Evolutionary conservation across 1,284 basidiomycete genomes (phyloP), one percentile per base, ranked within the genome.

Genomic region (Veloporphyrellus conicus): DNA sequence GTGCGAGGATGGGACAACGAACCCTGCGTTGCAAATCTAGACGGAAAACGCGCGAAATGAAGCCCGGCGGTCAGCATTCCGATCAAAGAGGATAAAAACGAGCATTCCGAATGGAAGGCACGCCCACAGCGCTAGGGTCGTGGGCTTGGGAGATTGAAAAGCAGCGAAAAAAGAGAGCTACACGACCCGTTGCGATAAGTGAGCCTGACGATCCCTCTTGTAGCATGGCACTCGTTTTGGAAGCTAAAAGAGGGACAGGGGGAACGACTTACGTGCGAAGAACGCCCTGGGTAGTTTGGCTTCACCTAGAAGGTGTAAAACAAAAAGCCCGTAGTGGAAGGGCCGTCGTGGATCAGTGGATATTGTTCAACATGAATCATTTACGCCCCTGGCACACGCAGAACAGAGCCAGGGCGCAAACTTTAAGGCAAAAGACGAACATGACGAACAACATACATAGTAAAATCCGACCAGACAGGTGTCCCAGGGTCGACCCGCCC

Each of bases 251-350:
- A 8, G 8, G 34, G 20, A 41, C 38, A 19, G 10, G 27, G 31
- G 20, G 5, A n/a, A 19, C 11, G 10, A 75, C 87, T 72, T 60
- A 92, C 89, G 75, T 94, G 93, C 32, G 90, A 92, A 4, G 89
- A 90, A 50, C 93, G 78, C n/a, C 93, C 92, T 3, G 90, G 90
- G 69, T 94, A 93, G 66, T 93, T 93, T 31, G 90, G 90, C 69
- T 93, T 94, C 51, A 93, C 78, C 78, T 84, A 54, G 49, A 37
- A 10, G 25, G 15, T 11, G 10, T 8, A 25, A 41, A 32, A 11
- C 2, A 29, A 34, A 27, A 19, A 11, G 14, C 32, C 32, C 32
- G 16, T 33, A 6, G 9, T 18, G 9, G 19, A 14, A 11, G 19
- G 15, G 19, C 34, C 6, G 34, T 10, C 32, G 32, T 35, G 34